A percentile compares a stretch with the other conserved stretches of the same genome.
Evolutionary conservation across 2,329 filamentous ascomycete species (phyloP).

Genomic region (Ceratocystis eucalypticola): DNA sequence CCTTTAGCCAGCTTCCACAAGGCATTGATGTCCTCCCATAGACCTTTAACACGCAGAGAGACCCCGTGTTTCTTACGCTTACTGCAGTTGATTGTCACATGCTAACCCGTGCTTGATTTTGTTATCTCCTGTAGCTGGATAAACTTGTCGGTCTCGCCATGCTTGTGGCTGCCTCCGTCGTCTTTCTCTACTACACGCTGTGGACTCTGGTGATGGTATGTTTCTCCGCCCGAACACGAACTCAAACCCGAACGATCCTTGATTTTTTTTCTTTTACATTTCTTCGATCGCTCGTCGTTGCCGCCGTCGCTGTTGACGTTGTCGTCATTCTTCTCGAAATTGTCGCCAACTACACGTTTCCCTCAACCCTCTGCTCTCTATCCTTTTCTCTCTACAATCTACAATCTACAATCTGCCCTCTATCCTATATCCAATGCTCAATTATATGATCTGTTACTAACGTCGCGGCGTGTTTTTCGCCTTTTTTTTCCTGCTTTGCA

Average conservation of each 20-base stretch:
- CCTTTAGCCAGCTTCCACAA: background rate
- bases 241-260: background rate
- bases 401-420: background rate
- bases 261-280: too few relatives aligned
- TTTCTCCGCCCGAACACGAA: constrained; percentile 7
- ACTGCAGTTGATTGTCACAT: background rate
- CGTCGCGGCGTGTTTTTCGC: too few relatives aligned
- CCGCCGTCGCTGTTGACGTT: constrained; percentile 10
- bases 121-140: constrained; percentile 55
- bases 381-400: constrained; percentile 11
- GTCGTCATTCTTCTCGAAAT: too few relatives aligned
- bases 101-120: background rate
- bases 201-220: constrained; percentile 95
- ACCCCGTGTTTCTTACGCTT: background rate
- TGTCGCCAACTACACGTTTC: background rate
- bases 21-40: background rate
- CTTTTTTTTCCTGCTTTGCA: constrained; percentile 28
- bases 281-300: constrained; percentile 10
- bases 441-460: too few relatives aligned
- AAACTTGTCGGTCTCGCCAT: constrained; percentile 59
- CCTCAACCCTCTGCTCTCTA: constrained; percentile 14
- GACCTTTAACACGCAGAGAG: background rate
- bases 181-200: constrained; percentile 80
- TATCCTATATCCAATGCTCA: background rate
- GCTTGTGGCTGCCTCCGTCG: constrained; percentile 50